Evolutionary conservation across 2,329 filamentous ascomycete species (phyloP), one percentile per base, ranked within the genome.

Genomic region (Penicillium sp.): DNA sequence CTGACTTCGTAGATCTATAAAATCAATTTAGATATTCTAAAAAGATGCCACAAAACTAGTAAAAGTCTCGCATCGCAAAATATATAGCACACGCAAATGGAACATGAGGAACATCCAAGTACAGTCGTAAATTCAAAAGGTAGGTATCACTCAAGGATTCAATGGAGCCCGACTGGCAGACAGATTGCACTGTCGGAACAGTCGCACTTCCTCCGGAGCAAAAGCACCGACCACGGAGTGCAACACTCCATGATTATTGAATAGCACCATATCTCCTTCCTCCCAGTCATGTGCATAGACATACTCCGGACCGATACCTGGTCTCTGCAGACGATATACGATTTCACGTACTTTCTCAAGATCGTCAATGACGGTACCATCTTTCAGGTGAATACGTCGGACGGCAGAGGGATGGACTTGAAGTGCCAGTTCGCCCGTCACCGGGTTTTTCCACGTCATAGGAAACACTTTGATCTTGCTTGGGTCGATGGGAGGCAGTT

Each of bases 121-220:
- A 12, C n/a, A 35, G 30, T 3, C 14, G 30, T 35, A 35, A 35
- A 16, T 2, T 16, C 30, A 3, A 14, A 33, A 35, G 30, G 14
- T 35, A 16, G 12, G 5, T 46, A 26, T 18, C 24, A 35, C 14
- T 57, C 33, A 57, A 35, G 58, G 55, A 11, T 24, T 46, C 26
- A 58, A 24, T 2, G 58, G 55, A 21, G 50, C 38, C 8, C 47
- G 43, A 26, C 58, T 55, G 11, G 64, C 66, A n/a, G 88, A 88
- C 70, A 91, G 78, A 68, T 92, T 91, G 72, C 89, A 92, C 76
- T 92, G 89, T 60, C 88, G 76, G 67, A 92, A 91, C 59, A 92
- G 69, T 46, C 89, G 74, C 30, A 91, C 83, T 75, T 91, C 88
- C n/a, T 88, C 82, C 49, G 86, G 81, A 7, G 80, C 79, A 71